Evolutionary conservation across 2,329 filamentous ascomycete genomes (phyloP).

Genomic region (Rugonectria rugulosa): DNA sequence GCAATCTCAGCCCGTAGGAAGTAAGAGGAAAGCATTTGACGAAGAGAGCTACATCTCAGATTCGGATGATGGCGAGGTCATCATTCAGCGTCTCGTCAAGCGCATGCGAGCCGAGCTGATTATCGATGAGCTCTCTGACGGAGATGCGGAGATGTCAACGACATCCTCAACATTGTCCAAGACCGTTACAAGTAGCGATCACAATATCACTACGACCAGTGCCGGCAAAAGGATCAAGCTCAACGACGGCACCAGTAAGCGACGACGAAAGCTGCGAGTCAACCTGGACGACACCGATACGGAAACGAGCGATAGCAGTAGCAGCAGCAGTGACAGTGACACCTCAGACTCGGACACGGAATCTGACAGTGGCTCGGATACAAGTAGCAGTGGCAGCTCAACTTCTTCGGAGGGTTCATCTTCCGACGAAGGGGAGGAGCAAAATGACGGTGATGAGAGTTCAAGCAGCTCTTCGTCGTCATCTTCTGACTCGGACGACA

Average conservation of each 20-base stretch:
- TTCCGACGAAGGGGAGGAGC: conserved; percentile 41
- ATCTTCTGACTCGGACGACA: conserved; percentile 46
- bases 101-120: conserved; percentile 69
- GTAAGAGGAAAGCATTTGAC: conserved; percentile 59
- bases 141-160: conserved; percentile 47
- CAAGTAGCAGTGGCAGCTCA: conserved; percentile 47
- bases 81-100: conserved; percentile 65
- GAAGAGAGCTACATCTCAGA: conserved; percentile 61
- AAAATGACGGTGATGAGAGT: conserved; percentile 41
- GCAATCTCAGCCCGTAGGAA: conserved; percentile 43
- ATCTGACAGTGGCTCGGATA: conserved; percentile 43
- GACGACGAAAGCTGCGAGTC: conserved; percentile 60
- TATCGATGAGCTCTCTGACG: conserved; percentile 61
- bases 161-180: conserved; percentile 41
- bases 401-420: conserved; percentile 47
- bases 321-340: conserved; percentile 39
- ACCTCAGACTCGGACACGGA: conserved; percentile 43
- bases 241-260: conserved; percentile 58
- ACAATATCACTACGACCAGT: conserved; percentile 31
- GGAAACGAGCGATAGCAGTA: conserved; percentile 42
- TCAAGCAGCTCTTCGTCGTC: conserved; percentile 54
- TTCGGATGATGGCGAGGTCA: conserved; percentile 56
- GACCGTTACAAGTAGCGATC: conserved; percentile 41
- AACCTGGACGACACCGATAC: conserved; percentile 47
- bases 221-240: conserved; percentile 50